Conservation (phyloP, 2,329 filamentous ascomycete species). For the Alternaria alternata region DNA sequence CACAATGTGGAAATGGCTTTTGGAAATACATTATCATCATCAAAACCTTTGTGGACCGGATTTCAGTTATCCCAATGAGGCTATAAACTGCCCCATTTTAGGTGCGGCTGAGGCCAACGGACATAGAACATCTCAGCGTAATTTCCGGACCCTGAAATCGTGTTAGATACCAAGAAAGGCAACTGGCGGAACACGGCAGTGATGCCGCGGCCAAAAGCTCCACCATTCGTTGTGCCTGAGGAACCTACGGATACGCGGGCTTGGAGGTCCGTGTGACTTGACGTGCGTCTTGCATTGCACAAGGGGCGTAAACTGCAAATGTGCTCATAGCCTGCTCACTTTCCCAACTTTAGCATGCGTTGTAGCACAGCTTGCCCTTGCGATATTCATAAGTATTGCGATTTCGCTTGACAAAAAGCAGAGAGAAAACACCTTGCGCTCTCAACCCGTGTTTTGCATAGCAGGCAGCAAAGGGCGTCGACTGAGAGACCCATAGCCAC, state of each 20-base stretch:
- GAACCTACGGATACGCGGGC: constrained; percentile 12
- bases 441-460: neutral
- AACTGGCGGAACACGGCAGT: constrained; percentile 20
- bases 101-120: constrained; percentile 2
- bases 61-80: neutral
- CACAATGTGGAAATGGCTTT: constrained; percentile 15
- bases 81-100: neutral
- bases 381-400: neutral
- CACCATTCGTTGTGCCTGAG: constrained; percentile 4
- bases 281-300: constrained; percentile 16
- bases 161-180: constrained; percentile 14
- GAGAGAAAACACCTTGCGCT: neutral
- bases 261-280: constrained; percentile 18
- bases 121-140: constrained; percentile 5
- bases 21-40: neutral
- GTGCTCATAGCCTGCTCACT: constrained; percentile 10
- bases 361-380: neutral
- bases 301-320: constrained; percentile 7
- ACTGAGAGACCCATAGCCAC: neutral
- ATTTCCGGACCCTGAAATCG: constrained; percentile 1
- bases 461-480: neutral
- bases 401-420: neutral
- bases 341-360: neutral
- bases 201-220: constrained; percentile 14
- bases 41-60: neutral